Conservation (phyloP, 2,329 filamentous ascomycete species). For the Exophiala bonariae region DNA sequence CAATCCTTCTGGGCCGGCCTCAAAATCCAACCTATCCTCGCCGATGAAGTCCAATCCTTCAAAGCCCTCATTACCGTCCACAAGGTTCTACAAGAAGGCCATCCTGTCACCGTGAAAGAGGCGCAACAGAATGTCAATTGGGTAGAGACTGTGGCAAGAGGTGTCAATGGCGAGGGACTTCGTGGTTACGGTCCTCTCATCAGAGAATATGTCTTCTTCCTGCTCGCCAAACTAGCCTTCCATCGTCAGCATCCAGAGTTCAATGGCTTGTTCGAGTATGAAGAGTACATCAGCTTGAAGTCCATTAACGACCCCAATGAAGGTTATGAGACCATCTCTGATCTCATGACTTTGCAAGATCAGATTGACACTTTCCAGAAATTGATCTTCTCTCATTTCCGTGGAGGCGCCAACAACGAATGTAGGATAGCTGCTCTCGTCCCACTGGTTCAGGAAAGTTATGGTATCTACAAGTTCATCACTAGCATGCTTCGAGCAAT, state of each 20-base stretch:
- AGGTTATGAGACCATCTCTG: constrained; percentile 92
- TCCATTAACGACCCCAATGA: constrained; percentile 98
- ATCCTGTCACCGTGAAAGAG: constrained; percentile 82
- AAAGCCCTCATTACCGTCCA: constrained; percentile 97
- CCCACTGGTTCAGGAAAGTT: constrained; percentile 93
- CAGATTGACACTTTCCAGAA: constrained; percentile 99
- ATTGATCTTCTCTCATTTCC: constrained; percentile 95
- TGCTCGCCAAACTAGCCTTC: constrained; percentile 93
- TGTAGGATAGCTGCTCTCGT: constrained; percentile 93
- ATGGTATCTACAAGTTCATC: constrained; percentile 99
- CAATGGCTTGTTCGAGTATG: constrained; percentile 96
- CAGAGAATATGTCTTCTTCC: constrained; percentile 93
- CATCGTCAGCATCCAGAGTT: constrained; percentile 96
- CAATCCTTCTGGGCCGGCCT: constrained; percentile 95
- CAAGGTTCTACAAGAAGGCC: constrained; percentile 95
- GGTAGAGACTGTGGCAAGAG: constrained; percentile 89
- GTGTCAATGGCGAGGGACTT: constrained; percentile 77
- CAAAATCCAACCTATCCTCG: constrained; percentile 92
- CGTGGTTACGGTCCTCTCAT: constrained; percentile 88
- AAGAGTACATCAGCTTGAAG: constrained; percentile 97
- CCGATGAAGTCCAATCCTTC: constrained; percentile 98
- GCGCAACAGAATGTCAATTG: constrained; percentile 85
- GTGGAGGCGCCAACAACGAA: constrained; percentile 88
- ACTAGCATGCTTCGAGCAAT: constrained; percentile 99
- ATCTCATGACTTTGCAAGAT: constrained; percentile 94